Evolutionary conservation across 31 red algal species (phyloP).

Genomic region (Bonnemaisonia californica): DNA sequence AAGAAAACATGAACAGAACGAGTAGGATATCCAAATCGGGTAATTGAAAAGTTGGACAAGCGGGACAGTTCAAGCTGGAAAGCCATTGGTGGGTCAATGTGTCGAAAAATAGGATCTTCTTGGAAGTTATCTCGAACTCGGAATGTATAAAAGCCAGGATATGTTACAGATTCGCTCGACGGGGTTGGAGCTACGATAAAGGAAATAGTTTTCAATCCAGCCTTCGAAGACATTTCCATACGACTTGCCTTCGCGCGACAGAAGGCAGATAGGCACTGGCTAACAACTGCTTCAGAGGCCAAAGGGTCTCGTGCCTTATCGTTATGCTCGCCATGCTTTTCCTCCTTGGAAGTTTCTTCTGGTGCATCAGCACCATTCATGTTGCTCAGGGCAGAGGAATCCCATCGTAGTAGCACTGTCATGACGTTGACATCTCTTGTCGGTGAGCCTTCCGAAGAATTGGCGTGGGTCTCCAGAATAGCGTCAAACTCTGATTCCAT

Average conservation of each 20-base stretch:
- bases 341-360: not conserved
- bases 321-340: not conserved
- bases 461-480: constrained; percentile 47
- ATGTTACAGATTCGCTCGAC: constrained; percentile 56
- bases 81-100: constrained; percentile 98
- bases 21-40: constrained; percentile 91
- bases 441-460: not conserved
- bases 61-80: constrained; percentile 96
- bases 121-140: constrained; percentile 71
- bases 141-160: constrained; percentile 94
- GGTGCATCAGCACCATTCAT: not conserved
- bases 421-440: constrained; percentile 63
- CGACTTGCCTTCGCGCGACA: constrained; percentile 57
- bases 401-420: constrained; percentile 67
- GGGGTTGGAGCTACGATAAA: constrained; percentile 83
- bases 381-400: constrained; percentile 31
- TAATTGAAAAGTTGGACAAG: constrained; percentile 92
- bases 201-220: constrained; percentile 85
- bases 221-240: constrained; percentile 54
- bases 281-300: constrained; percentile 51
- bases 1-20: constrained; percentile 96
- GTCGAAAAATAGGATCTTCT: constrained; percentile 95
- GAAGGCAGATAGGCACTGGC: constrained; percentile 65
- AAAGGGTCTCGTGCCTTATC: constrained; percentile 56
- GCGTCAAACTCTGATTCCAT: constrained; percentile 81